Evolutionary conservation across 2,329 filamentous ascomycete species (phyloP), one percentile per base, ranked within the genome.

Genomic region (Clonostachys solani): DNA sequence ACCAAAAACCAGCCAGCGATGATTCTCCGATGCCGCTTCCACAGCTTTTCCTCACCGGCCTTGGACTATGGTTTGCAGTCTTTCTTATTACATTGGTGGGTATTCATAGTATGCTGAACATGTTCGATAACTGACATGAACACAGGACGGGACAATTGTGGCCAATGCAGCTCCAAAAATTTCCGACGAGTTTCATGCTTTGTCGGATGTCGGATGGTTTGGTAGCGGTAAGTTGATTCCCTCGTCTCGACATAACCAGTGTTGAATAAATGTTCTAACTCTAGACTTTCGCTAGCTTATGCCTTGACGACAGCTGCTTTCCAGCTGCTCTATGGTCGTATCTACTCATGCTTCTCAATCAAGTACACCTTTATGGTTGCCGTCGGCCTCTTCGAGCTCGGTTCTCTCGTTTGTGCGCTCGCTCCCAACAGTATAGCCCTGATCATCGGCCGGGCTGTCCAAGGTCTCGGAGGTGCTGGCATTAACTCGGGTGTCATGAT

Each of bases 131-230:
- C 23, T 29, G 23, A 29, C 9, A 29, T 10, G 23, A 29, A 41
- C 10, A n/a, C 15, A 42, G 46, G 50, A 81, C 68, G 37, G 78
- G 23, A 80, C 77, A 16, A 80, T 81, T 51, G 67, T 81, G 43
- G 70, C 75, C 6, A 80, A 76, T 77, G 77, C 45, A 6, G 43
- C 40, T 17, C 46, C 46, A 13, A 12, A 12, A 7, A 47, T 47
- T 37, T 44, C 46, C 12, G 46, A 44, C 16, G 34, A 44, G 12
- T 47, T 47, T 42, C 33, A 44, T 23, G 43, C 77, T 44, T 62
- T 83, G 3, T 73, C 74, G 3, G 81, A 85, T 50, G 78, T 84
- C 48, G 80, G 80, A 46, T 85, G 81, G 81, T 84, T 84, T 58
- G 79, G 76, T 6, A 79, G 77, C 37, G 23, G 23, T 29, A 29